Percentiles rank a stretch among this genome's conserved stretches.
Evolutionary conservation across 495 filamentous ascomycete species (phyloP).

Genomic region (Apodospora peruviana): DNA sequence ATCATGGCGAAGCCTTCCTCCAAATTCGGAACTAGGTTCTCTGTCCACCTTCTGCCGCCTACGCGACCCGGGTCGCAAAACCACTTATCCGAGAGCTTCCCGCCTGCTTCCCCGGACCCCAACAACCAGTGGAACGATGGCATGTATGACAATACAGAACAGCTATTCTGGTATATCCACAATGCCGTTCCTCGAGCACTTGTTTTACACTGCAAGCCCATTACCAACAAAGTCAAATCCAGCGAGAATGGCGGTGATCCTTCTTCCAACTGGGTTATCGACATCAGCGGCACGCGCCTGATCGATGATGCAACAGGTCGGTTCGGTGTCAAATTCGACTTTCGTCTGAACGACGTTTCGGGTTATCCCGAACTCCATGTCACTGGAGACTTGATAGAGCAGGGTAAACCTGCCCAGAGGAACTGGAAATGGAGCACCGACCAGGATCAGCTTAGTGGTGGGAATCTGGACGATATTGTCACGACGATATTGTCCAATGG

Average conservation of each 20-base stretch:
- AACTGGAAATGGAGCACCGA: slow-evolving; percentile 15
- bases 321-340: slow-evolving; percentile 16
- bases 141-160: slow-evolving; percentile 11
- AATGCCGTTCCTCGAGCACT: slow-evolving; percentile 21
- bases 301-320: slow-evolving; percentile 13
- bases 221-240: not conserved
- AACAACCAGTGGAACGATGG: slow-evolving; percentile 4
- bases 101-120: slow-evolving; percentile 3
- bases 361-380: slow-evolving; percentile 7
- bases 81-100: slow-evolving; percentile 12
- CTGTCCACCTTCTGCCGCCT: slow-evolving; percentile 25
- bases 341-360: not conserved
- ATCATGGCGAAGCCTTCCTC: slow-evolving; percentile 24
- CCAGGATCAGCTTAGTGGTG: not conserved
- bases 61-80: slow-evolving; percentile 5
- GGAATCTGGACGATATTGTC: slow-evolving; percentile 6
- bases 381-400: slow-evolving; percentile 6
- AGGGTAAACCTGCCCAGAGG: not conserved
- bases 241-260: not conserved
- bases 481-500: slow-evolving; percentile 7
- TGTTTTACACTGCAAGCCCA: slow-evolving; percentile 7
- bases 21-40: slow-evolving; percentile 23
- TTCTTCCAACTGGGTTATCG: slow-evolving; percentile 7
- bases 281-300: slow-evolving; percentile 8
- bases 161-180: slow-evolving; percentile 18